These are phyloP conservation scores for Scheffersomyces insectosa DNA, from an alignment of 1,139 yeast species.

Conservation along the genomic window DNA sequence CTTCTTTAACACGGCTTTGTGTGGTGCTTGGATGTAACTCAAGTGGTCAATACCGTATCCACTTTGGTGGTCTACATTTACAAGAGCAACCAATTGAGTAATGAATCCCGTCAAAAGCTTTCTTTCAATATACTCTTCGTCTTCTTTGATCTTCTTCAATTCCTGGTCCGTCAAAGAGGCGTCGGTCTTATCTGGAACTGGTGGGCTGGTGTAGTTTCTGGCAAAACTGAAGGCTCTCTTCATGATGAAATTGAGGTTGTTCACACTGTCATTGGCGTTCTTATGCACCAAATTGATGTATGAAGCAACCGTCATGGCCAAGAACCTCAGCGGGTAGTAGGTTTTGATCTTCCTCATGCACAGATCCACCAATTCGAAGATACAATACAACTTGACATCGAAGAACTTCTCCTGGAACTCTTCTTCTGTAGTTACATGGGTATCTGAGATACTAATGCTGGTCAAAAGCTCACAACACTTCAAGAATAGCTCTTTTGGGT, in stretches of 20 bases:
- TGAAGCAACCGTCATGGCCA: constrained; percentile 64
- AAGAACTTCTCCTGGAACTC: constrained; percentile 32
- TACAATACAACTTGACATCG: constrained; percentile 61
- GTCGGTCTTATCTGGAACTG: constrained; percentile 33
- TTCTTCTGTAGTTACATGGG: constrained; percentile 12
- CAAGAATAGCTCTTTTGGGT: constrained; percentile 75
- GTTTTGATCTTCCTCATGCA: constrained; percentile 59
- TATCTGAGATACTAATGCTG: constrained; percentile 18
- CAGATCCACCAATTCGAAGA: constrained; percentile 60
- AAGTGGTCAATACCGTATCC: constrained; percentile 29
- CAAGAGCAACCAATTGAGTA: constrained; percentile 45
- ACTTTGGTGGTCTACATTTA: constrained; percentile 24
- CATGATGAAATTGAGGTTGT: constrained; percentile 44
- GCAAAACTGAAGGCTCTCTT: constrained; percentile 66
- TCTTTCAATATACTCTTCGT: constrained; percentile 55
- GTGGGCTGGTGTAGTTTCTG: constrained; percentile 60
- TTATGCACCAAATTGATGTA: constrained; percentile 49
- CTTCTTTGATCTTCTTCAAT: constrained; percentile 40
- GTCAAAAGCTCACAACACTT: constrained; percentile 65
- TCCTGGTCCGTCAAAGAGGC: constrained; percentile 36
- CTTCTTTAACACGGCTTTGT: constrained; percentile 11
- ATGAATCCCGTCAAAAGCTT: constrained; percentile 43
- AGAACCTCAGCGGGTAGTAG: constrained; percentile 70
- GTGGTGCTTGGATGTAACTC: constrained; percentile 18
- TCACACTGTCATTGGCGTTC: constrained; percentile 28